Evolutionary conservation across 139 green algal species (phyloP), one percentile per base, ranked within the genome.

Genomic region (Diplosphaera chodatii): DNA sequence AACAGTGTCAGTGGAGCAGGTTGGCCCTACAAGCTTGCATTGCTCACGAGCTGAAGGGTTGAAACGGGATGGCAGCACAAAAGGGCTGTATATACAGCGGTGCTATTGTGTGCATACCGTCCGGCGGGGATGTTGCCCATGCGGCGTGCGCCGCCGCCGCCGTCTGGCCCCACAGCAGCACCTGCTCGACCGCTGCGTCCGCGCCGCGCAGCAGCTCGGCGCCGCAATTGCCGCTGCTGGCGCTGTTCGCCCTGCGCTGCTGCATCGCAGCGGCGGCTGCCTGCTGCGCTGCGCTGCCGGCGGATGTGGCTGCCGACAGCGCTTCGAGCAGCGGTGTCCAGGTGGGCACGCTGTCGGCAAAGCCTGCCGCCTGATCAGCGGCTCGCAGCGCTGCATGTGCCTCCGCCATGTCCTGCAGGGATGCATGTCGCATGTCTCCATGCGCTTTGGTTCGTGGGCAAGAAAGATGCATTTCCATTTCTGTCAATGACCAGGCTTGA

Each of bases 91-190:
- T n/a, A n/a, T n/a, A n/a, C n/a, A n/a, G 37, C 8, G 48, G 25
- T 25, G 13, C 48, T 59, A 18, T 4, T n/a, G 16, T 18, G 16
- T 59, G 48, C 48, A 59, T 18, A 59, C 48, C 48, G 22, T 59
- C 48, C 16, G 48, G 10, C 25, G 48, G 48, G 3, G 18, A 18
- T 18, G 13, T 20, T 29, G 3, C 55, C 28, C 66, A 66, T 2
- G 41, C n/a, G 18, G 41, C 4, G 48, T 77, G 21, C 4, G 28
- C 48, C 22, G 23, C 70, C 4, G 25, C 27, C 6, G 56, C 30
- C 15, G 28, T 67, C 71, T 94, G 89, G 20, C 86, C 87, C 87
- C 86, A 91, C 23, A 94, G 63, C 65, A 94, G 80, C 34, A 86
- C 70, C 6, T 66, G 32, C 18, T 72, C 68, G 1, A 92, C 76